Evolutionary conservation across 805 yeast genomes (phyloP).

Genomic region (Groenewaldozyma tartarivorans): DNA sequence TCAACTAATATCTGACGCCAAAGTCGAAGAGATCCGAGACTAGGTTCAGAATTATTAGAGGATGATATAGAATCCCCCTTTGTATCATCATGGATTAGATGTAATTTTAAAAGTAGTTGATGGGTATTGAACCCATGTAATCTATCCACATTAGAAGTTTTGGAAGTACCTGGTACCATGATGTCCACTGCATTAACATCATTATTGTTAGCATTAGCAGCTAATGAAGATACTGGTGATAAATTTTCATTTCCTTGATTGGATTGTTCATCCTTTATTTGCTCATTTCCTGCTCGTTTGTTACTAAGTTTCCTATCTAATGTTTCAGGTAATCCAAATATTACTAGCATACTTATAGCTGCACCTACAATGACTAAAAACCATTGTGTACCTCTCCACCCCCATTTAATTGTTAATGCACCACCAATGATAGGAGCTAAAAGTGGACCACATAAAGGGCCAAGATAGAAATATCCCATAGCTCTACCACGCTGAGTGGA

Average conservation of each 20-base stretch:
- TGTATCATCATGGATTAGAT: neutral
- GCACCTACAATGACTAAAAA: constrained; percentile 62
- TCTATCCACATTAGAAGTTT: neutral
- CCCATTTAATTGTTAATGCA: constrained; percentile 57
- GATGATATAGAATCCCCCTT: neutral
- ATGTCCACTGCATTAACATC: neutral
- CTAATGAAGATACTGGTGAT: neutral
- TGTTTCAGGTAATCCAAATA: constrained; percentile 71
- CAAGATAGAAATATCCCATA: constrained; percentile 71
- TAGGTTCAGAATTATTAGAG: neutral
- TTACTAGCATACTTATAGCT: constrained; percentile 37
- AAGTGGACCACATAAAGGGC: constrained; percentile 74
- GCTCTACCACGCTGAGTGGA: constrained; percentile 67
- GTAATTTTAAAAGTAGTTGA: constrained; percentile 5
- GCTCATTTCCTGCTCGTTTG: neutral
- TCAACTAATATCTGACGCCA: constrained; percentile 28
- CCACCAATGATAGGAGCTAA: constrained; percentile 77
- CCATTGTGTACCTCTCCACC: constrained; percentile 90
- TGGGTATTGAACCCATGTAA: constrained; percentile 1
- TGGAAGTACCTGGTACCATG: constrained; percentile 2
- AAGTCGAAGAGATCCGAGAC: neutral
- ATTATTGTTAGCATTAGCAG: neutral
- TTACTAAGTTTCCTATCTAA: constrained; percentile 31
- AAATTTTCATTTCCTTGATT: no score
- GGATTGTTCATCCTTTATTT: neutral